Evolutionary conservation across 148 eudicot genomes (phyloP).

Genomic region (Cornus kousa): DNA sequence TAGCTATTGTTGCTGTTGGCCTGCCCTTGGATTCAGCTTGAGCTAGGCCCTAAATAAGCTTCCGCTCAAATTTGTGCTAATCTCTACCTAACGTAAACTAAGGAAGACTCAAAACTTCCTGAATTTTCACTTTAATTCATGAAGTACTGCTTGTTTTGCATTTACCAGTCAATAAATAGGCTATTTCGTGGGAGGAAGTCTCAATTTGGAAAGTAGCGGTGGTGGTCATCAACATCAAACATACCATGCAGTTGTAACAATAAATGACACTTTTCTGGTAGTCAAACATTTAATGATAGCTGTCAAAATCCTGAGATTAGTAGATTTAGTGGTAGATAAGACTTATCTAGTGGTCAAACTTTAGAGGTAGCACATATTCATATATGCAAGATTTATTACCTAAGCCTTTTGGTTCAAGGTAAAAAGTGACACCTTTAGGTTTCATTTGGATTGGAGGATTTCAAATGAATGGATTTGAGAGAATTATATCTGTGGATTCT

Average conservation of each 20-base stretch:
- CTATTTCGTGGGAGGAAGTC: not conserved
- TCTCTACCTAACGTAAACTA: not conserved
- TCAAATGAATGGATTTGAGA: no score
- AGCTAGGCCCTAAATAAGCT: not conserved
- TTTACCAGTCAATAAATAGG: conserved; percentile 1
- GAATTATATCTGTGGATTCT: no score
- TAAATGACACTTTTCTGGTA: not conserved
- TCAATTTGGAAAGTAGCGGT: not conserved
- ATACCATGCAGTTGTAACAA: not conserved
- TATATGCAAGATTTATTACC: not conserved
- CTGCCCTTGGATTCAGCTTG: not conserved
- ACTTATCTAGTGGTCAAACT: not conserved
- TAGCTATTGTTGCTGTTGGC: not conserved
- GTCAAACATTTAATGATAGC: not conserved
- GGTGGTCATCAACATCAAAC: not conserved
- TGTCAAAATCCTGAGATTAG: not conserved
- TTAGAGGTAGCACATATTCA: not conserved
- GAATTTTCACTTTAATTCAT: not conserved
- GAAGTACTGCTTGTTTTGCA: not conserved
- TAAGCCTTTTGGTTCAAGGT: not conserved
- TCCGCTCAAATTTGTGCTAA: not conserved
- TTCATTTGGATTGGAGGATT: no score
- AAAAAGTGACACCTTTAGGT: not conserved
- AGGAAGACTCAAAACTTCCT: not conserved
- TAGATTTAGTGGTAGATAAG: not conserved